Percentiles rank a stretch among this genome's conserved stretches.
Conservation (phyloP, 345 rosid species). For the Moricandia moricandioides region DNA sequence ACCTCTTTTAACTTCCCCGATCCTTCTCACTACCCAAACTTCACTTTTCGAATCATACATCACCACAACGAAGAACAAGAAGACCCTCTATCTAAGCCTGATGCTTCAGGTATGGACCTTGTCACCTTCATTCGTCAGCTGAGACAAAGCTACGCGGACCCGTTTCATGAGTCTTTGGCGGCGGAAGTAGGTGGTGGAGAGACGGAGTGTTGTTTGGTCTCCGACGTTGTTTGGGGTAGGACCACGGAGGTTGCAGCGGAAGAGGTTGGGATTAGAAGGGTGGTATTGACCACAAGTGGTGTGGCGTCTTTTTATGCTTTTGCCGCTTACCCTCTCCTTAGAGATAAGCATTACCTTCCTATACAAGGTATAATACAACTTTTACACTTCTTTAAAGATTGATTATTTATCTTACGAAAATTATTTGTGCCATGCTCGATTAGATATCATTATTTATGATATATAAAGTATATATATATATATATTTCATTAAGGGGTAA, state of each 20-base stretch:
- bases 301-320: slow-evolving; percentile 32
- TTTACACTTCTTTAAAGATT: background rate
- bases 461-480: too few species aligned
- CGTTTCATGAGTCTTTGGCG: slow-evolving; percentile 40
- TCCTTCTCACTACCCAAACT: slow-evolving; percentile 43
- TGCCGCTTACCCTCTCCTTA: slow-evolving; percentile 13
- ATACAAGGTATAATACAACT: slow-evolving; percentile 29
- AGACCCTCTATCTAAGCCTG: background rate
- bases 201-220: slow-evolving; percentile 44
- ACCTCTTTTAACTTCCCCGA: slow-evolving; percentile 53
- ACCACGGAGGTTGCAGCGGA: slow-evolving; percentile 46
- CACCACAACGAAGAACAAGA: slow-evolving; percentile 13
- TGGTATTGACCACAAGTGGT: slow-evolving; percentile 46
- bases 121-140: slow-evolving; percentile 26
- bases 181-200: slow-evolving; percentile 34
- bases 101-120: slow-evolving; percentile 11
- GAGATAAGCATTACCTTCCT: slow-evolving; percentile 32
- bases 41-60: slow-evolving; percentile 46
- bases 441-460: background rate
- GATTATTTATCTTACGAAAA: background rate
- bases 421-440: background rate
- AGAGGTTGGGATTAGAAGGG: slow-evolving; percentile 36
- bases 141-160: slow-evolving; percentile 35
- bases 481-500: background rate
- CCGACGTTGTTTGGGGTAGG: slow-evolving; percentile 45